phyloP scores from a whole-genome alignment of 2,329 filamentous ascomycete genomes.

The Cadophora sp. region DNA sequence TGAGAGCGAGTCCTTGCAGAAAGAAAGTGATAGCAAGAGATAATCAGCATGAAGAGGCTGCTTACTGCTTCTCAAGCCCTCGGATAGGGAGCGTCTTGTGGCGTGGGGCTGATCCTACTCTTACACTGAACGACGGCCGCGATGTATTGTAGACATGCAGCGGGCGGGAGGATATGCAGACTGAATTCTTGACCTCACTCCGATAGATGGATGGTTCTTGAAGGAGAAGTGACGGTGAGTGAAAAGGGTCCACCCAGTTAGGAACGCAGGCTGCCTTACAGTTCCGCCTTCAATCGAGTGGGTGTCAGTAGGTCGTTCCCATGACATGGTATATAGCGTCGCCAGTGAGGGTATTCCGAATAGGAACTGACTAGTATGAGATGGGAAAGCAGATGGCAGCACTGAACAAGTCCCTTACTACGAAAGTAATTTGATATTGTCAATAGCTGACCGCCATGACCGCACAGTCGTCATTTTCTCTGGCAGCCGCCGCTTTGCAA shows the following conservation, averaged over 20 bases:
- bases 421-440: not conserved
- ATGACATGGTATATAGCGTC: not conserved
- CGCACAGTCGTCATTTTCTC: not conserved
- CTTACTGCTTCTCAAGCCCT: not conserved
- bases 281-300: slow-evolving; percentile 3
- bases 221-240: not conserved
- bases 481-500: not conserved
- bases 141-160: not conserved
- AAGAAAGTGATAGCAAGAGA: slow-evolving; percentile 1
- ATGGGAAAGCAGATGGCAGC: not conserved
- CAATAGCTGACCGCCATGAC: not conserved
- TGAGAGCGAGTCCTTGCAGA: not conserved
- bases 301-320: not conserved
- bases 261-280: not conserved
- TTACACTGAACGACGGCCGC: not conserved
- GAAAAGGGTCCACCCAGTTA: not conserved
- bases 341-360: not conserved
- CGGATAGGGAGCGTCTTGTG: not conserved
- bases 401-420: not conserved
- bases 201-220: not conserved
- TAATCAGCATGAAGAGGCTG: not conserved
- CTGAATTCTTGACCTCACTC: not conserved
- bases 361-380: not conserved
- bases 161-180: slow-evolving; percentile 1
- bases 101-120: slow-evolving; percentile 9